Base-by-base conservation (phyloP, 2,329 filamentous ascomycete genomes). In the Pseudocercospora eumusae region DNA sequence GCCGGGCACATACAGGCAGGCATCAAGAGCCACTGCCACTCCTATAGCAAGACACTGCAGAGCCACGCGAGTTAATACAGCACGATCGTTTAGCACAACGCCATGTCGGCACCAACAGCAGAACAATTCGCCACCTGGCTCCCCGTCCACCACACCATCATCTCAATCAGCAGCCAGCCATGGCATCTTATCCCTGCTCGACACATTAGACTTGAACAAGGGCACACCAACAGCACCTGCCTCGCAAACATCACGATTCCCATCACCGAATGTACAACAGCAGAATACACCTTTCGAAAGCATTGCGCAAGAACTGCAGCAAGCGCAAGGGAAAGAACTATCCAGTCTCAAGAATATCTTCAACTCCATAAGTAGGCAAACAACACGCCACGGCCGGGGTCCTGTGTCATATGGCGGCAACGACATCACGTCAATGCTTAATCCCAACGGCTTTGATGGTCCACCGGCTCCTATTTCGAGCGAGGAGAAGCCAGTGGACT, bases 171-270 rank as follows among this genome's bases (percentile, higher is more conserved):
- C 60, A 25, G 59, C 60, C 49, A 60, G 21, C 59, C 59, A 65
- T 25, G 65, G 68, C 55, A 66, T 73, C 61, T 64, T 66, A 47
- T 62, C 61, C 50, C 57, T 73, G 45, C 69, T 75, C 58, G 70
- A 75, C 64, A 63, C 68, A 13, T 69, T 76, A 27, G 71, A 74
- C 59, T 59, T 68, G 62, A 64, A 60, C 53, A 72, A 72, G 59
- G 68, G 65, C 61, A 66, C 66, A n/a, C 66, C 72, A 11, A 63
- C 67, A 20, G 55, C 66, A 10, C 60, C 70, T 10, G 42, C 63
- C 9, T 56, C 62, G 36, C 70, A 71, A 21, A 70, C 68, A 28
- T 73, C 71, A 10, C 68, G 66, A 42, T 72, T 70, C 62, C 63
- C 66, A 9, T 72, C 72, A 15, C 61, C 55, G 25, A 52, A 60